Evolutionary conservation across 2,329 filamentous ascomycete species (phyloP), one percentile per base, ranked within the genome.

Genomic region (Fusarium decemcellulare): DNA sequence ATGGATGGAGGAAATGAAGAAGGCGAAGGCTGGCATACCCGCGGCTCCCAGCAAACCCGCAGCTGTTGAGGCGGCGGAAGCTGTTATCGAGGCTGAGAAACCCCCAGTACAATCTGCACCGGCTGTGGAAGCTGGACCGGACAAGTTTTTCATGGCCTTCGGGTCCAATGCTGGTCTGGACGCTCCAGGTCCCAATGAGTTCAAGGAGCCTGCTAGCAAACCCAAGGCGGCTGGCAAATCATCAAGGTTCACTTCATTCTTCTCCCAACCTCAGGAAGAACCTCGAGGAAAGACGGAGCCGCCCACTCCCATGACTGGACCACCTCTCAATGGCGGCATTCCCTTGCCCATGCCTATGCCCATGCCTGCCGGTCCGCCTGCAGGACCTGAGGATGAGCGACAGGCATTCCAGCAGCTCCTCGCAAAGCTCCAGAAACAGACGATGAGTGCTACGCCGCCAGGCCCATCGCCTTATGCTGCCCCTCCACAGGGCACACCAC

Each of bases 1-100:
- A 72, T 98, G 95, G 90, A 97, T 97, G 86, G 93, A 97, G 73
- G 88, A 87, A 68, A 97, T 97, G 94, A 95, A 93, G 79, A 90
- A 90, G 40, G 87, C 88, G 66, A 88, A 85, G 73, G 81, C 77
- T 63, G 78, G 75, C 46, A 75, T 72, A 8, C 54, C 77, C 50
- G 66, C 76, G 71, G 39, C 81, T 50, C 77, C 85, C 70, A 76
- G 81, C 59, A 80, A 81, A 59, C 73, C 80, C 6, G 63, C 73
- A 14, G 65, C 74, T 37, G 60, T 78, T 5, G 74, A 81, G 16
- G 74, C 79, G 46, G 61, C 79, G 16, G 82, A 80, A 32, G 72
- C 80, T 23, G 74, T 76, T 15, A 66, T 76, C 42, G 86, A 88
- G 63, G 76, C 79, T 9, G 86, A 88, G 64, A 87, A 86, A 60